Base-by-base conservation (phyloP, 345 rosid genomes). In the Anastatica hierochuntica region DNA sequence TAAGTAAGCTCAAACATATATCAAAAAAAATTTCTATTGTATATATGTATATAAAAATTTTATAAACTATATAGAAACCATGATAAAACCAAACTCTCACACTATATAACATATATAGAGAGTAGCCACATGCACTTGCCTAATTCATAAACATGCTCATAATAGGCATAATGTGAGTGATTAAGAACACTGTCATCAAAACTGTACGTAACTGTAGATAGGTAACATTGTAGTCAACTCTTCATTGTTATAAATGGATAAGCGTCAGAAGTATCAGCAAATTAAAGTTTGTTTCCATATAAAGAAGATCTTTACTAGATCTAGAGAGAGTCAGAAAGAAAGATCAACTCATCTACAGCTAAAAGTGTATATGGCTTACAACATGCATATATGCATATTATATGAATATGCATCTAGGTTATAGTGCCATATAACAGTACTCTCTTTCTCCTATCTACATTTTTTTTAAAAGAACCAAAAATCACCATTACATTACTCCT, bases 221-320 rank as follows among this genome's bases (percentile, higher is more conserved):
- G 9, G 35, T 36, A 14, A n/a, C n/a, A n/a, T 15, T 8, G 2
- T 27, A 43, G n/a, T 9, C 14, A 61, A 18, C 38, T 59, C 48
- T 38, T 48, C 31, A 35, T 19, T 41, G 43, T 19, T 14, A 62
- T 53, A 34, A 49, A 56, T 43, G 33, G 53, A 27, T 26, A 49
- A 35, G 15, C 12, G 56, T 56, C 39, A 64, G n/a, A n/a, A 33
- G 4, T 34, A 42, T 33, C 33, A 48, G 16, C n/a, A 17, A 31
- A 26, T 14, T 49, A 42, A 49, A 49, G 58, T 35, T 27, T n/a
- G 26, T 45, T 45, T 42, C 53, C 58, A 49, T 19, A 49, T 56
- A 36, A 41, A 64, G 43, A 50, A 65, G 6, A 57, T 65, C 70
- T 57, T n/a, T n/a, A n/a, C n/a, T n/a, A n/a, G n/a, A n/a, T n/a